Conservation (phyloP, 2,329 filamentous ascomycete genomes). For the Xylariaceae sp. region DNA sequence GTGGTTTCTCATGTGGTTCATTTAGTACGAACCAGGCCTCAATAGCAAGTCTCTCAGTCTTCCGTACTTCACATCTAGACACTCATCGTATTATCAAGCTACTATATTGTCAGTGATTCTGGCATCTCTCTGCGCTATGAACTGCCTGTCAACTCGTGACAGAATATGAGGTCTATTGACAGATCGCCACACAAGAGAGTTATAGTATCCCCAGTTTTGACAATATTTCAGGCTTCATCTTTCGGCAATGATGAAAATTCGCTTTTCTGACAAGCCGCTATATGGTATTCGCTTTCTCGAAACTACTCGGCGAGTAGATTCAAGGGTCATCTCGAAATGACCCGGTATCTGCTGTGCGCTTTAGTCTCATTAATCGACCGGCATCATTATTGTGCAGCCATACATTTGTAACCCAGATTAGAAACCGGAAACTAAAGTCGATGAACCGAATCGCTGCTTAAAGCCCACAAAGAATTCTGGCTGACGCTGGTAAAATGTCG, state of each 20-base stretch:
- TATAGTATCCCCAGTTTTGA: background rate
- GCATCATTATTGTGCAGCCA: background rate
- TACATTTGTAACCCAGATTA: background rate
- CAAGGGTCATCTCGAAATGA: background rate
- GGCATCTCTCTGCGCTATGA: background rate
- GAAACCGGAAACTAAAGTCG: background rate
- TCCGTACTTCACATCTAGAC: too few relatives aligned
- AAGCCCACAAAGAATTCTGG: background rate
- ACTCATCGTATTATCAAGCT: too few relatives aligned
- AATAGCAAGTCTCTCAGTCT: too few relatives aligned
- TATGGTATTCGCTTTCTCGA: background rate
- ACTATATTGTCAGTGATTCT: too few relatives aligned
- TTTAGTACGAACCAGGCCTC: too few relatives aligned
- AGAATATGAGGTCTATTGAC: background rate
- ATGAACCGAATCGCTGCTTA: background rate
- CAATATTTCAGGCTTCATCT: background rate
- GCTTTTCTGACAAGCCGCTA: background rate
- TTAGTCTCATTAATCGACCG: background rate
- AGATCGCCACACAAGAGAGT: background rate
- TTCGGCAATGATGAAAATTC: background rate
- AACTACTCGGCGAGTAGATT: background rate
- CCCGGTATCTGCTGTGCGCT: background rate
- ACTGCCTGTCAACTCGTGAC: background rate
- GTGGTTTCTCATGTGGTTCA: too few relatives aligned
- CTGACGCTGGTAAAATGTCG: background rate